Base-by-base conservation (phyloP, 2,329 filamentous ascomycete genomes). In the Colletotrichum sansevieriae region DNA sequence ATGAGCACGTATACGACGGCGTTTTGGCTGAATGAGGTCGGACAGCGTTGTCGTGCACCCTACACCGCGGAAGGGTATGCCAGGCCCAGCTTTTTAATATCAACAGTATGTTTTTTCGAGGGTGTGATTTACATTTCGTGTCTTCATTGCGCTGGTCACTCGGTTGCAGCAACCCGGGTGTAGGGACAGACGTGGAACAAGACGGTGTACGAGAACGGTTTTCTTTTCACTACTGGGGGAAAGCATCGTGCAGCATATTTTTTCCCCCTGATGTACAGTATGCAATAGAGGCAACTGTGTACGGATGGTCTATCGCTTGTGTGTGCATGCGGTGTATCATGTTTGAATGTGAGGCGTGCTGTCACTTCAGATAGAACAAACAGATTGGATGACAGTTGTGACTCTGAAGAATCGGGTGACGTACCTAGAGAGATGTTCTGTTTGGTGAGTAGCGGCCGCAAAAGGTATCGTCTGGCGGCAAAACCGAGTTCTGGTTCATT, bases 211-310 rank as follows among this genome's bases (percentile, higher is more conserved):
- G 64, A 63, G 63, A 68, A 65, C 44, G 63, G 67, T 58, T 67
- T 68, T 63, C 4, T 60, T 49, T 29, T 29, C 46, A 22, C 49
- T 11, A 20, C 54, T 63, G 49, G 65, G 59, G 63, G 63, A 41
- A 67, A 63, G 52, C 67, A 70, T 70, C 63, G 57, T 70, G 67
- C 67, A 68, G 63, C 67, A 70, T 70, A 63, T 70, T 68, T 68
- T 57, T 56, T 2, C 8, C 29, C 29, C 29, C 29, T 29, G 57
- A 68, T 70, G 67, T 70, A 70, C 63, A 68, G 67, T 70, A 70
- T 70, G 67, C 67, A 52, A 68, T 70, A 70, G 67, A 70, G 63
- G 67, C 63, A 62, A 58, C 67, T 70, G 67, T 70, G 60, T 66
- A 68, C 47, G 61, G 55, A 66, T 58, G 35, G 35, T 55, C 12